These are phyloP conservation scores for Fraxinus sp. DNA, from an alignment of 305 asterid species.

Conservation along the genomic window DNA sequence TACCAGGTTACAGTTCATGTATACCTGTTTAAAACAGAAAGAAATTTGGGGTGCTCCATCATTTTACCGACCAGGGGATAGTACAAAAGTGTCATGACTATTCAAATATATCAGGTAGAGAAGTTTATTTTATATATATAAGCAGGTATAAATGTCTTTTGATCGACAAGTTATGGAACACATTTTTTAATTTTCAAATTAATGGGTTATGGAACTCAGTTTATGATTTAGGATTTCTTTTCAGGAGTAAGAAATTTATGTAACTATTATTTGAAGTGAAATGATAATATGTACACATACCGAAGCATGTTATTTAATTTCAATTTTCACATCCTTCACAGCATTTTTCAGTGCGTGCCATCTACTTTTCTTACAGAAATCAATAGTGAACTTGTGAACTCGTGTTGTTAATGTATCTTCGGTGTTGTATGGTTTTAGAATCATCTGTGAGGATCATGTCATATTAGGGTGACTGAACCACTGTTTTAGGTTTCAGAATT, in stretches of 20 bases:
- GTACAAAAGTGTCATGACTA: conserved; percentile 30
- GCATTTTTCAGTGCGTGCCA: neutral
- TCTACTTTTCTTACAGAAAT: neutral
- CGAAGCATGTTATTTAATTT: neutral
- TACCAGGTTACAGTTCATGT: conserved; percentile 39
- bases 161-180: neutral
- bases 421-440: neutral
- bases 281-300: neutral
- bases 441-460: neutral
- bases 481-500: neutral
- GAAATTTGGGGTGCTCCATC: conserved; percentile 35
- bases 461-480: neutral
- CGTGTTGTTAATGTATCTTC: neutral
- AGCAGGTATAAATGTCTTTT: conserved; percentile 7
- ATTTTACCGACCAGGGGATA: conserved; percentile 37
- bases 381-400: neutral
- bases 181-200: conserved; percentile 3
- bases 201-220: neutral
- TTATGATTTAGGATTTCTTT: neutral
- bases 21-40: conserved; percentile 21
- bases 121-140: conserved; percentile 26
- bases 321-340: neutral
- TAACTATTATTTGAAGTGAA: neutral
- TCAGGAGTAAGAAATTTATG: neutral
- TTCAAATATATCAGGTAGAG: conserved; percentile 27